Evolutionary conservation across 2,329 filamentous ascomycete species (phyloP).

Genomic region (Apiospora phragmitis): DNA sequence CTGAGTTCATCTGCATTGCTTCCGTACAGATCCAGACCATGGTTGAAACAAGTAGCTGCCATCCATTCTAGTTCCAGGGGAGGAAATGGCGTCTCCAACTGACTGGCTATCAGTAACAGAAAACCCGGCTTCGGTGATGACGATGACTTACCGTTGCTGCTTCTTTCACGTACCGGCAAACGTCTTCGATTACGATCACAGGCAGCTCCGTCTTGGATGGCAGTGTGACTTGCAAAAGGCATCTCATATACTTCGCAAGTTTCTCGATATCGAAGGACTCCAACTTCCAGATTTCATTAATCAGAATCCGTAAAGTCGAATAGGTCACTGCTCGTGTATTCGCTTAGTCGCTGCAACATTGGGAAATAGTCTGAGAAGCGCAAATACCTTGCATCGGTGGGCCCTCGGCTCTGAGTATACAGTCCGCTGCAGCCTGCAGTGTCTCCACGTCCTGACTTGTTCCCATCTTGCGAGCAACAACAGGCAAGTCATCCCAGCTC

Average conservation of each 20-base stretch:
- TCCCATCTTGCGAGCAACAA: conserved; percentile 56
- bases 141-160: conserved; percentile 45
- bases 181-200: conserved; percentile 65
- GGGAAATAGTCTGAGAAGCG: background rate
- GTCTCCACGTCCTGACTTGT: conserved; percentile 44
- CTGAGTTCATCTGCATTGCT: conserved; percentile 54
- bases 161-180: conserved; percentile 52
- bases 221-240: conserved; percentile 70
- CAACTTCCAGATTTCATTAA: conserved; percentile 65
- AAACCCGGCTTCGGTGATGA: background rate
- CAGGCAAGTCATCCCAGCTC: conserved; percentile 65
- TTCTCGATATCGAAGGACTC: conserved; percentile 57
- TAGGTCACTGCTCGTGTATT: conserved; percentile 44
- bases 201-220: conserved; percentile 55
- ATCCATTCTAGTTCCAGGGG: conserved; percentile 74
- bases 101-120: conserved; percentile 12
- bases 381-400: conserved; percentile 50
- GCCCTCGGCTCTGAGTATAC: conserved; percentile 53
- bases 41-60: conserved; percentile 68
- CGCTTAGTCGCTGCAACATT: background rate
- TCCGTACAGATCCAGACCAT: conserved; percentile 66
- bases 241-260: conserved; percentile 76
- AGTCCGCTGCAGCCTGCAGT: conserved; percentile 67
- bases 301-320: conserved; percentile 61
- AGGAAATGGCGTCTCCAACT: conserved; percentile 57